phyloP scores from a whole-genome alignment of 129 eudicot genomes.

The Calendula officinalis region DNA sequence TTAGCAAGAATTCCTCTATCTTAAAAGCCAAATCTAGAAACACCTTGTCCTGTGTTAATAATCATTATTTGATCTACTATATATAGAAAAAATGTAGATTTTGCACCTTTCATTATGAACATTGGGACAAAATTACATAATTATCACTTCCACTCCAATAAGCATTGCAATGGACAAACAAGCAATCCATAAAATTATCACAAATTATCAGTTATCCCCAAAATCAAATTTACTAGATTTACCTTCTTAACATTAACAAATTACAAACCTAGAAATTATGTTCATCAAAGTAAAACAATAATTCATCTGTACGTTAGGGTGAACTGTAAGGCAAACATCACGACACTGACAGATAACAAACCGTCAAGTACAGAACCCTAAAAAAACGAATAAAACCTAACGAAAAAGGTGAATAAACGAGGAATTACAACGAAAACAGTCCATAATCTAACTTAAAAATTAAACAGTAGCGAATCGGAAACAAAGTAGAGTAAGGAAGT shows the following conservation, averaged over 20 bases:
- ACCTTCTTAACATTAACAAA: slow-evolving; percentile 2
- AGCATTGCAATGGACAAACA: neutral
- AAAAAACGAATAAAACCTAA: slow-evolving; percentile 8
- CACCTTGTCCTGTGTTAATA: slow-evolving; percentile 7
- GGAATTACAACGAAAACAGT: slow-evolving; percentile 4
- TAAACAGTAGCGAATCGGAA: slow-evolving; percentile 3
- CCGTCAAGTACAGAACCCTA: slow-evolving; percentile 34
- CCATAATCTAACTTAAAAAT: neutral
- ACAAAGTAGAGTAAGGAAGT: slow-evolving; percentile 12
- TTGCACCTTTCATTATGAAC: neutral
- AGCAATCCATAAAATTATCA: neutral
- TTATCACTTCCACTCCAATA: slow-evolving; percentile 12
- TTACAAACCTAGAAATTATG: slow-evolving; percentile 2
- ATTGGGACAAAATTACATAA: slow-evolving; percentile 5
- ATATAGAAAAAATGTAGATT: neutral
- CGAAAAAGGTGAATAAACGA: slow-evolving; percentile 1
- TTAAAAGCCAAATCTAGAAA: neutral
- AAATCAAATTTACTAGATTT: slow-evolving; percentile 11
- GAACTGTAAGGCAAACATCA: slow-evolving; percentile 1
- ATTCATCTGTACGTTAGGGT: neutral
- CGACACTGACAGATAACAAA: slow-evolving; percentile 2
- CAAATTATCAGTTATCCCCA: neutral
- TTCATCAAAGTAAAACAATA: slow-evolving; percentile 21
- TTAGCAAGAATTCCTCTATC: neutral
- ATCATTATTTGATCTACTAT: neutral